Base-by-base conservation (phyloP, 2,329 filamentous ascomycete genomes). In the Aspergillus udagawae region DNA sequence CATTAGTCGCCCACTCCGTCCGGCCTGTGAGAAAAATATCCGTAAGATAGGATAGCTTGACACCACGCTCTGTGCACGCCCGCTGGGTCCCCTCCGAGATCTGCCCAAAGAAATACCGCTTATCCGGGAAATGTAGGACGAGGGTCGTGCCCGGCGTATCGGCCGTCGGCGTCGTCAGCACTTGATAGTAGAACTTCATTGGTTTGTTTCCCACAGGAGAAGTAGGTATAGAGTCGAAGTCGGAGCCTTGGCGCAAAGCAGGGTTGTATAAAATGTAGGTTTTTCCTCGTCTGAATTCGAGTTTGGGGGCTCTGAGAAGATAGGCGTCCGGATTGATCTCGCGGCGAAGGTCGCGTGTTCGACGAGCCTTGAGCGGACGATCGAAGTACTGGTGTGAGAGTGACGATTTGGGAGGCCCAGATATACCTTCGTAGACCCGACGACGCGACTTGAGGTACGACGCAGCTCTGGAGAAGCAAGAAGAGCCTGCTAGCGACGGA, bases 61-160 rank as follows among this genome's bases (percentile, higher is more conserved):
- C 70, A 55, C 86, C 89, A 61, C 87, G 84, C 74, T 92, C 86
- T 41, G 82, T 81, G 68, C 89, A 80, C 50, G 87, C 85, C 56
- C 94, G 84, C 77, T 97, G 94, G 0, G 89, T 89, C 17, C 93
- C 94, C 74, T 99, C 94, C 9, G 86, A 79, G 17, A 93, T 73
- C 66, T 89, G 87, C 21, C 94, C 94, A 68, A 99, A 89, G 17
- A 97, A 65, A 73, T 99, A 99, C 56, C 90, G 84, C 66, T 88
- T 87, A 67, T 86, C 84, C 65, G 93, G 90, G 68, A 92, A 92
- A 70, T 93, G 87, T 6, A 99, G 79, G 41, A 91, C 71, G 32
- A 97, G 73, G 51, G 85, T 83, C 2, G 91, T 90, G 54, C 93
- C 93, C 1, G 87, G 84, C 21, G 92, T 96, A 75, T 99, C 94